Evolutionary conservation across 352 stramenopile genomes (phyloP).

Genomic region (Globisporangium cylindrosporum): DNA sequence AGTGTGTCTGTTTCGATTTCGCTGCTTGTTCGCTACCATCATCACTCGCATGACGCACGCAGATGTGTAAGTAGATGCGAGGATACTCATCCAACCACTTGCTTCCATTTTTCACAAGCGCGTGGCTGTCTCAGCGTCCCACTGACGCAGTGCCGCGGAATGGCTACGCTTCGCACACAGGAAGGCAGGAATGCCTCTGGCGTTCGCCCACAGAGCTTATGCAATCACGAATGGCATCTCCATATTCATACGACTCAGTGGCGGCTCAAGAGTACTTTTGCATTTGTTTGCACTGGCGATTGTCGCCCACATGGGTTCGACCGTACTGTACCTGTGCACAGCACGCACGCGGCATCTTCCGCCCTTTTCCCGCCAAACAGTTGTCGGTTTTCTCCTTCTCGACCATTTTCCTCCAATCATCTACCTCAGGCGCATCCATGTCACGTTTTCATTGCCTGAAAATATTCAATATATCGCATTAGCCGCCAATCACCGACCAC

Average conservation of each 20-base stretch:
- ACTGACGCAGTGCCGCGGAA: too few relatives aligned
- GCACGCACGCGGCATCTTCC: not conserved
- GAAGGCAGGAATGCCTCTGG: too few relatives aligned
- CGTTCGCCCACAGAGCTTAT: not conserved
- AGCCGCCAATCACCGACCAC: not conserved
- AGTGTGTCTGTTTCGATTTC: not conserved
- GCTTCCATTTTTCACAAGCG: not conserved
- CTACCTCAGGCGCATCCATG: not conserved
- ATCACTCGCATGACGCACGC: not conserved
- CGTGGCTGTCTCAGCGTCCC: not conserved
- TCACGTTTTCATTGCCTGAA: not conserved
- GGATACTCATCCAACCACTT: not conserved
- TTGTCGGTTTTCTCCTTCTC: too few relatives aligned
- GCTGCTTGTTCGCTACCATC: not conserved
- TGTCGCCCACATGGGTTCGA: not conserved
- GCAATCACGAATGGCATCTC: not conserved
- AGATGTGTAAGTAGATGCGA: too few relatives aligned
- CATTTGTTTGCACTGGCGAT: not conserved
- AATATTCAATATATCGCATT: not conserved
- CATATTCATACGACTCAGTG: not conserved
- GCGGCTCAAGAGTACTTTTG: not conserved
- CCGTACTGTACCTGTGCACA: not conserved
- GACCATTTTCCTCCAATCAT: not conserved
- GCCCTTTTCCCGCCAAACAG: not conserved
- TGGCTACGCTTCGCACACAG: too few relatives aligned